A percentile compares a stretch with the other conserved stretches of the same genome.
These are phyloP conservation scores for Penicillium ochrochloron DNA, from an alignment of 495 filamentous ascomycete genomes.

Conservation along the genomic window DNA sequence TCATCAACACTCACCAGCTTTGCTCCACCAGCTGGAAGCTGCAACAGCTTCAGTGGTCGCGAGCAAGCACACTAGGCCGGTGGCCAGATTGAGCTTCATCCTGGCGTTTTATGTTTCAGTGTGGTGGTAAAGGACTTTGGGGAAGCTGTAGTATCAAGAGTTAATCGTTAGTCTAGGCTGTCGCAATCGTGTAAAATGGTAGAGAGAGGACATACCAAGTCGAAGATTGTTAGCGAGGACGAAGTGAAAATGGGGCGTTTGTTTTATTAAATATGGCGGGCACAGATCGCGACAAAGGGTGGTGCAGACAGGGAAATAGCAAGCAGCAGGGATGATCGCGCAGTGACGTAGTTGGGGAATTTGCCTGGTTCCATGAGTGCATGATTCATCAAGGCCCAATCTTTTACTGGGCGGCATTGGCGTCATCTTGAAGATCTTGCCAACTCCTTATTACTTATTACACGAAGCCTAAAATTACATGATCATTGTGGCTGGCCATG, in stretches of 20 bases:
- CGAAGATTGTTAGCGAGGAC: conserved; percentile 4
- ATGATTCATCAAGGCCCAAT: conserved; percentile 36
- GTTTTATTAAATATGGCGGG: conserved; percentile 23
- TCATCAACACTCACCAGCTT: conserved; percentile 66
- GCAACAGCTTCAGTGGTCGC: conserved; percentile 67
- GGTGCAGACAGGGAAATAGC: conserved; percentile 22
- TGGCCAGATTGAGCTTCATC: conserved; percentile 76
- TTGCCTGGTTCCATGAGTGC: conserved; percentile 29
- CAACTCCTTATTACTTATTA: background rate
- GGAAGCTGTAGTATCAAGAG: conserved; percentile 17
- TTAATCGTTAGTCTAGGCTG: background rate
- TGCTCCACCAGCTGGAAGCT: conserved; percentile 79
- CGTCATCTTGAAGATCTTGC: conserved; percentile 19
- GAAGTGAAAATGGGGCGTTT: conserved; percentile 9
- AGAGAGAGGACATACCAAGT: conserved; percentile 8
- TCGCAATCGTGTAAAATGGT: background rate
- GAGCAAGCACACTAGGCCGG: conserved; percentile 70
- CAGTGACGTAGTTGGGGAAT: conserved; percentile 50
- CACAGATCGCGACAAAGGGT: conserved; percentile 14
- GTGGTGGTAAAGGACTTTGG: conserved; percentile 1
- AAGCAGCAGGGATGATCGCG: conserved; percentile 40
- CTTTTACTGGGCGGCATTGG: conserved; percentile 12
- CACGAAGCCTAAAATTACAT: background rate
- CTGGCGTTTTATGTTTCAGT: conserved; percentile 24
- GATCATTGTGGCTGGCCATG: background rate